Evolutionary conservation across 2,329 filamentous ascomycete species (phyloP).

Genomic region (Stagonosporopsis tanaceti): DNA sequence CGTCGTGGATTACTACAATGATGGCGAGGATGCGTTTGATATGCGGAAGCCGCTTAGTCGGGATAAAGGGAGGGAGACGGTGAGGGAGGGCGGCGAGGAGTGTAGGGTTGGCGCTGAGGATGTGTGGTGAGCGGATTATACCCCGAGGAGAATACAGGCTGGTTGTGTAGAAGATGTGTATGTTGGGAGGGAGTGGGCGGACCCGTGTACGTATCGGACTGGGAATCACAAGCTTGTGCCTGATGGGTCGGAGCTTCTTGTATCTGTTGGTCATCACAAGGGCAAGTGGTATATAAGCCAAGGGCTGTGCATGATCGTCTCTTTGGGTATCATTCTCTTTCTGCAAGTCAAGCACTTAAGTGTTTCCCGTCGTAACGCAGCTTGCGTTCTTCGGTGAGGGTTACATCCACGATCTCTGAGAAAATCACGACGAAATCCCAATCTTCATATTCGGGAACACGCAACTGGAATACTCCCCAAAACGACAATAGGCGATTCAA

Average conservation of each 20-base stretch:
- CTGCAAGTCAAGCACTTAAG: background rate
- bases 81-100: slow-evolving; percentile 81
- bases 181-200: too few relatives aligned
- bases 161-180: too few relatives aligned
- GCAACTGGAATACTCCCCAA: background rate
- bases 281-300: too few relatives aligned
- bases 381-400: background rate
- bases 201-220: too few relatives aligned
- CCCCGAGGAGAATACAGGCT: too few relatives aligned
- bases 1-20: slow-evolving; percentile 91
- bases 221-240: too few relatives aligned
- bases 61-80: slow-evolving; percentile 77
- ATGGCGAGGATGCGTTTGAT: slow-evolving; percentile 95
- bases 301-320: background rate
- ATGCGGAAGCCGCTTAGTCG: slow-evolving; percentile 92
- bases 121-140: slow-evolving; percentile 69
- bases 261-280: background rate
- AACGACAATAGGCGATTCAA: background rate
- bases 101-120: slow-evolving; percentile 82
- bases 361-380: too few relatives aligned
- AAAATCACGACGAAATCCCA: background rate
- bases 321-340: slow-evolving; percentile 1
- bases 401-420: background rate
- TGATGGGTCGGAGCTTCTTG: background rate
- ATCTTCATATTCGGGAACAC: background rate